A percentile compares a stretch with the other conserved stretches of the same genome.
These are phyloP conservation scores for Pneumocystis oryctolagi DNA, from an alignment of 1,139 yeast species.

Conservation along the genomic window DNA sequence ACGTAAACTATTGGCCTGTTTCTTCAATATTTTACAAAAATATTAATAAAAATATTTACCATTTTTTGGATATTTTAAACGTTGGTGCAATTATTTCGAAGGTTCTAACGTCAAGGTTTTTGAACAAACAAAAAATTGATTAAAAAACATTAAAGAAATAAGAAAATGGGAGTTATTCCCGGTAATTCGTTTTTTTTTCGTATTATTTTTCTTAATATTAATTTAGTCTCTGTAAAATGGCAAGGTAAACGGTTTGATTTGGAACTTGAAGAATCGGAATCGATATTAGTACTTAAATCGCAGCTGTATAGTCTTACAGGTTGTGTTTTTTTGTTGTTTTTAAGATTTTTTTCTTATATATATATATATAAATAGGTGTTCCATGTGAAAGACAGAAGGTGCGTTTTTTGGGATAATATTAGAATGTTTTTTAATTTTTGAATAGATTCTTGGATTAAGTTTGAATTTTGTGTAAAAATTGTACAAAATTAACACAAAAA, in stretches of 20 bases:
- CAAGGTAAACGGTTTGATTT: conserved; percentile 62
- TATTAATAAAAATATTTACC: background rate
- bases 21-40: conserved; percentile 33
- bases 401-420: background rate
- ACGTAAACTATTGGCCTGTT: conserved; percentile 58
- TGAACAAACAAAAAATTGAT: background rate
- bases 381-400: background rate
- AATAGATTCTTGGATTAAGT: conserved; percentile 38
- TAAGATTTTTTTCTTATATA: background rate
- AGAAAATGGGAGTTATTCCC: background rate
- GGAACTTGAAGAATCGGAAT: conserved; percentile 34
- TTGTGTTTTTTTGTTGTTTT: background rate
- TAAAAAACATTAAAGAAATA: background rate
- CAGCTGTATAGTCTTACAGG: conserved; percentile 57
- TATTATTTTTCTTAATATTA: background rate
- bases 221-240: conserved; percentile 40
- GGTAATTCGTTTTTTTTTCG: background rate
- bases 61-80: background rate
- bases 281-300: conserved; percentile 54
- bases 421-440: background rate
- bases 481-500: conserved; percentile 31
- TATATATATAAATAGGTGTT: background rate
- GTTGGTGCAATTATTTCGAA: no score
- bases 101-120: background rate
- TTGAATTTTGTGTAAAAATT: conserved; percentile 77